Evolutionary conservation across 2,329 filamentous ascomycete genomes (phyloP).

Genomic region (Ascochyta clinopodiicola): DNA sequence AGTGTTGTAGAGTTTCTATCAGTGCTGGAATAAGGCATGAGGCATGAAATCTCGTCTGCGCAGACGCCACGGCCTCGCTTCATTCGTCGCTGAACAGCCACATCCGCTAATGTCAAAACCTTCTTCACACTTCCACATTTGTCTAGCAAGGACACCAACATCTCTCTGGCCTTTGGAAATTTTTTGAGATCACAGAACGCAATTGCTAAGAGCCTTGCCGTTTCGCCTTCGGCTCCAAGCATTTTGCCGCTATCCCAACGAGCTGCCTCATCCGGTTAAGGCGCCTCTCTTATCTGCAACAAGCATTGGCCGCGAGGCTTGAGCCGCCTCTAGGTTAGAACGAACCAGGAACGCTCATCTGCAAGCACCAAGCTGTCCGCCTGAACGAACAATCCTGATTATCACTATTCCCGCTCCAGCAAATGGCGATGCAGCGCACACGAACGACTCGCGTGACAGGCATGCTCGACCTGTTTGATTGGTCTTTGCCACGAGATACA

Average conservation of each 20-base stretch:
- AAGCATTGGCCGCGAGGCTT: slow-evolving; percentile 35
- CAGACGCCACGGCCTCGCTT: not conserved
- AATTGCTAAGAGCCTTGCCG: not conserved
- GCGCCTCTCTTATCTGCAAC: slow-evolving; percentile 23
- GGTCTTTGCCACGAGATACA: not conserved
- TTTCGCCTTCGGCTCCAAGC: slow-evolving; percentile 1
- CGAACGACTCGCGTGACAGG: not conserved
- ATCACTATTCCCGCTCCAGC: slow-evolving; percentile 4
- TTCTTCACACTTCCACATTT: not conserved
- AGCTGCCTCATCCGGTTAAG: slow-evolving; percentile 31
- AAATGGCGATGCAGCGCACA: not conserved
- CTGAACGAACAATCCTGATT: not conserved
- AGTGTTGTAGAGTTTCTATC: not conserved
- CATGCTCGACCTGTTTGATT: not conserved
- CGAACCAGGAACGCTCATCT: not conserved
- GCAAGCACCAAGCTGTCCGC: not conserved
- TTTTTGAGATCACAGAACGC: not conserved
- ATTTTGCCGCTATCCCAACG: slow-evolving; percentile 3
- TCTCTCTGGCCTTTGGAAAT: not conserved
- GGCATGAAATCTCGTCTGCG: not conserved
- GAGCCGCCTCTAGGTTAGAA: slow-evolving; percentile 10
- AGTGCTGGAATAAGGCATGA: not conserved
- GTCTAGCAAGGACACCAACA: not conserved
- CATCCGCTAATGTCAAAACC: slow-evolving; percentile 3
- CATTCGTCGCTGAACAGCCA: slow-evolving; percentile 7